Base-by-base conservation (phyloP, 495 filamentous ascomycete species). In the Emericellopsis terricola region DNA sequence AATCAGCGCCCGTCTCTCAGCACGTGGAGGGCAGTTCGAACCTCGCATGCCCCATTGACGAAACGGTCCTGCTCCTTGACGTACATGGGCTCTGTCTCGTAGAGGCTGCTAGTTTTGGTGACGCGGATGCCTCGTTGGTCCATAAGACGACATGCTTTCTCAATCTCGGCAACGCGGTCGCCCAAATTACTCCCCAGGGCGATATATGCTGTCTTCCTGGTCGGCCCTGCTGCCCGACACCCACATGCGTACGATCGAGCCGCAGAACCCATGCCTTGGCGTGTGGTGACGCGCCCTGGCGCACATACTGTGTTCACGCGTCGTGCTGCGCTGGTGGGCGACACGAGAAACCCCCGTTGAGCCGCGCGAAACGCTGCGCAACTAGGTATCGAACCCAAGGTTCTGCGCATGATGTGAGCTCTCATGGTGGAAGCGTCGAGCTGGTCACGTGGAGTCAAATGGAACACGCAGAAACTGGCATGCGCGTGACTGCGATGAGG, bases 71-170 rank as follows among this genome's bases (percentile, higher is more conserved):
- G 89, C 46, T 93, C 76, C 41, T 78, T 56, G 42, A 94, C 76
- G 57, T 97, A 96, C 89, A 97, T 97, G 15, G 89, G 81, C 39
- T 81, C 72, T 5, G 87, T 97, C 57, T 96, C 83, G 62, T 87
- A 97, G 24, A 97, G 62, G 35, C 74, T 73, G 48, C 89, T 94
- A 1, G 87, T 94, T 44, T 76, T 59, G 35, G 71, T 66, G 26
- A 97, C 67, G 37, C 58, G 69, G 51, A 96, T 81, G 31, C 66
- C 71, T 21, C 69, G 59, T 19, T 55, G 50, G 33, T 77, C 68
- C 72, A 97, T 79, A 45, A 78, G 68, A 30, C 59, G 61, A 50
- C 83, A 83, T 1, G 89, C 86, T 37, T 64, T 57, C 52, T 92
- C 83, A 30, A 97, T 86, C 68, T 71, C 77, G 24, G 58, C 64